These are phyloP conservation scores for Agaricus subrufescens DNA, from an alignment of 768 basidiomycete species.

Conservation along the genomic window DNA sequence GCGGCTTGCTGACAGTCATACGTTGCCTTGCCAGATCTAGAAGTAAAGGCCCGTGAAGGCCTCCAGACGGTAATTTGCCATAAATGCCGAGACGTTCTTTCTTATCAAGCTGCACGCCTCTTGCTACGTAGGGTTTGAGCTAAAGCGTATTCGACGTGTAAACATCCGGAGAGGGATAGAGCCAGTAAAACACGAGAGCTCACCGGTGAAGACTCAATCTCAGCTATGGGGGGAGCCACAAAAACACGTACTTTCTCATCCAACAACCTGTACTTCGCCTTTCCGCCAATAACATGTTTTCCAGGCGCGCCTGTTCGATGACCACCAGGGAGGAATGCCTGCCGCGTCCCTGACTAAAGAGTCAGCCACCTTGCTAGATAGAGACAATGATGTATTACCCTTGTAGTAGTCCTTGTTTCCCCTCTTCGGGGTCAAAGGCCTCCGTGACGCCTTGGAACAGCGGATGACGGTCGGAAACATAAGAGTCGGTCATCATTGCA, in stretches of 20 bases:
- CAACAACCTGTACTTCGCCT: conserved; percentile 74
- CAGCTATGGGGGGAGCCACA: conserved; percentile 70
- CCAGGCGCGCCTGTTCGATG: conserved; percentile 87
- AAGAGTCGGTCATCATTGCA: conserved; percentile 4
- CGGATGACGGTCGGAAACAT: conserved; percentile 72
- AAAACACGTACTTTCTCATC: conserved; percentile 83
- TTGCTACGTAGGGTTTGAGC: conserved; percentile 70
- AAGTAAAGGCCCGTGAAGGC: not conserved
- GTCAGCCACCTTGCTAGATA: not conserved
- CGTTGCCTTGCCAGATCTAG: not conserved
- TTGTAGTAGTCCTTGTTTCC: conserved; percentile 98
- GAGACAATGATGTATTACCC: conserved; percentile 40
- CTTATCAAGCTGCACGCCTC: conserved; percentile 33
- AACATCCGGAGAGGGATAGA: not conserved
- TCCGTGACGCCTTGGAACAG: conserved; percentile 80
- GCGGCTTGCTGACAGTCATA: not conserved
- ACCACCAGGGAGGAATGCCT: conserved; percentile 78
- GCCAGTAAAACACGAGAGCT: conserved; percentile 19
- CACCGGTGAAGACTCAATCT: conserved; percentile 55
- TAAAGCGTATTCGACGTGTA: conserved; percentile 18
- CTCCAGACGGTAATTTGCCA: conserved; percentile 21
- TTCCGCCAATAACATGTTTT: conserved; percentile 72
- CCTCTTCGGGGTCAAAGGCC: conserved; percentile 77
- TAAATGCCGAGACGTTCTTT: conserved; percentile 30
- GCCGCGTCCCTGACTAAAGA: conserved; percentile 60